phyloP scores from a whole-genome alignment of 2,329 filamentous ascomycete species.

The Trichoderma asperellum region DNA sequence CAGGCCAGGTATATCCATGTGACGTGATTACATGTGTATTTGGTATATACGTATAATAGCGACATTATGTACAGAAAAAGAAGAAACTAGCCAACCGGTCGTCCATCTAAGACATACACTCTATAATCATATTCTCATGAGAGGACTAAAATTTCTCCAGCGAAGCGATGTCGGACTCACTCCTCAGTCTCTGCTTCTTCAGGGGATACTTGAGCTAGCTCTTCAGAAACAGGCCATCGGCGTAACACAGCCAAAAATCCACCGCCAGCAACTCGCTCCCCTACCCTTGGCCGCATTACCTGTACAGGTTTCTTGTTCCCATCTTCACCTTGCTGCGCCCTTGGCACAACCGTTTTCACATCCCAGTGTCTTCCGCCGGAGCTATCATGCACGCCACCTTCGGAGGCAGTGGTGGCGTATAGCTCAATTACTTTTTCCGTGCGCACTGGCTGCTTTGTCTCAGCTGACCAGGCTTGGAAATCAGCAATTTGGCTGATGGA shows the following conservation, averaged over 20 bases:
- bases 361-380: constrained; percentile 66
- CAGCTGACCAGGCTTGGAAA: constrained; percentile 54
- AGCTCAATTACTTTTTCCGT: constrained; percentile 66
- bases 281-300: constrained; percentile 49
- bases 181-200: constrained; percentile 14
- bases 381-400: constrained; percentile 51
- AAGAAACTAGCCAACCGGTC: neutral
- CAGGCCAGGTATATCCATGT: no score
- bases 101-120: neutral
- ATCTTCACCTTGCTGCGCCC: constrained; percentile 31
- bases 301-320: constrained; percentile 39
- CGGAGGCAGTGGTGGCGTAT: constrained; percentile 45
- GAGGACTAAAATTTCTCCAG: neutral
- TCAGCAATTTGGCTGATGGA: constrained; percentile 77
- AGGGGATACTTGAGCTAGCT: constrained; percentile 10
- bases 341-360: constrained; percentile 53
- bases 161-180: neutral
- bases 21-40: neutral
- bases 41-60: neutral
- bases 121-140: neutral
- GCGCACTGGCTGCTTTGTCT: constrained; percentile 56
- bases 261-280: constrained; percentile 46
- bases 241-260: constrained; percentile 48
- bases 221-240: constrained; percentile 37
- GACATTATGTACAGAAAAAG: neutral